Percentiles rank a stretch among this genome's conserved stretches.
phyloP scores from a whole-genome alignment of 371 early-diverging fungal genomes.

The Rhizopus delemar region DNA sequence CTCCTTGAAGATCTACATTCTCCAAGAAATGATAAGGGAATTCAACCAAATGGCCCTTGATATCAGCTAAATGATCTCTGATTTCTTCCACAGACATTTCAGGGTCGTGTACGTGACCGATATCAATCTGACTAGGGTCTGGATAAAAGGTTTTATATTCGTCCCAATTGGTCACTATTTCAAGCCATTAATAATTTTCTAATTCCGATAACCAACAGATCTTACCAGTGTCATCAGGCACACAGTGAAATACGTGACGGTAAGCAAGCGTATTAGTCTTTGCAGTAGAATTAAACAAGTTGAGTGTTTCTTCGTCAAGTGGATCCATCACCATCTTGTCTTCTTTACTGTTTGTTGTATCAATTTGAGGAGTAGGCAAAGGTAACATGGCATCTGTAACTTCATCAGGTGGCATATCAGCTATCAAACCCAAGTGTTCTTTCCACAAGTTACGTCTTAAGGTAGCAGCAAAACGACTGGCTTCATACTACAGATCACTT shows the following conservation, averaged over 20 bases:
- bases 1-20: constrained; percentile 54
- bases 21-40: constrained; percentile 78
- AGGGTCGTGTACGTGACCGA: constrained; percentile 47
- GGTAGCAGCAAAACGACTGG: constrained; percentile 69
- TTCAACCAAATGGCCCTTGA: constrained; percentile 73
- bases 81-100: constrained; percentile 50
- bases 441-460: constrained; percentile 80
- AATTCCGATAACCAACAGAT: not conserved
- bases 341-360: constrained; percentile 37
- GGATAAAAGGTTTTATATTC: constrained; percentile 69
- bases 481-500: constrained; percentile 47
- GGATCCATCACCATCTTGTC: constrained; percentile 64
- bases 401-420: constrained; percentile 44
- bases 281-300: constrained; percentile 59
- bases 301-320: constrained; percentile 56
- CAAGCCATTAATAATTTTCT: constrained; percentile 3
- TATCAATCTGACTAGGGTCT: constrained; percentile 39
- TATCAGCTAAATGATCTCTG: constrained; percentile 45
- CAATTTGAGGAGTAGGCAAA: constrained; percentile 46
- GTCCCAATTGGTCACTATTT: constrained; percentile 63
- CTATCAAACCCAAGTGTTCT: constrained; percentile 81
- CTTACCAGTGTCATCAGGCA: constrained; percentile 71
- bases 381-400: constrained; percentile 55
- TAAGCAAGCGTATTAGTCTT: constrained; percentile 61
- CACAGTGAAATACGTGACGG: constrained; percentile 74